Evolutionary conservation across 192 early-diverging fungal species (phyloP).

Genomic region (Coemansia sp.): DNA sequence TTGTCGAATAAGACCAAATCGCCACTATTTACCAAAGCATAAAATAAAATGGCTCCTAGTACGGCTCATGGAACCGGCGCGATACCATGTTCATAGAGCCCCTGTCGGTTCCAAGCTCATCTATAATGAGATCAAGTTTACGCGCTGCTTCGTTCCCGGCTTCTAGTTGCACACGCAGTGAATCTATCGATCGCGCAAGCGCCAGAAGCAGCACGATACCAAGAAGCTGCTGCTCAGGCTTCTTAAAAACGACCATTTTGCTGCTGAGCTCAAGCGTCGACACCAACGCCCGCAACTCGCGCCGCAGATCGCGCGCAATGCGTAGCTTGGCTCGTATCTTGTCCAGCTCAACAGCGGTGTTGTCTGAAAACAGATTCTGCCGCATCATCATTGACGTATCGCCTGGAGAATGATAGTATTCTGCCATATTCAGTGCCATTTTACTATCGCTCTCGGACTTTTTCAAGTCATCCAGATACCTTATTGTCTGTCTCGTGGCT

Average conservation of each 20-base stretch:
- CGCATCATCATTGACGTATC: slow-evolving; percentile 44
- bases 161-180: slow-evolving; percentile 9
- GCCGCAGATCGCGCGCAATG: slow-evolving; percentile 10
- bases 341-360: slow-evolving; percentile 21
- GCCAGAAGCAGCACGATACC: slow-evolving; percentile 33
- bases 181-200: slow-evolving; percentile 22
- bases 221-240: slow-evolving; percentile 33
- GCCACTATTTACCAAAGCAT: neutral
- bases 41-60: slow-evolving; percentile 3
- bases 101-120: slow-evolving; percentile 25
- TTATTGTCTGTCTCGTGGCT: slow-evolving; percentile 26
- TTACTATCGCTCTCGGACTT: neutral
- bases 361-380: slow-evolving; percentile 27
- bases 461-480: slow-evolving; percentile 27
- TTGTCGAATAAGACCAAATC: neutral
- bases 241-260: slow-evolving; percentile 44
- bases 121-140: slow-evolving; percentile 20
- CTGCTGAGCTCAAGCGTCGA: slow-evolving; percentile 47
- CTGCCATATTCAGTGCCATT: neutral
- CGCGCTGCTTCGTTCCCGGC: neutral
- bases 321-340: slow-evolving; percentile 18
- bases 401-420: slow-evolving; percentile 33
- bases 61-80: slow-evolving; percentile 38
- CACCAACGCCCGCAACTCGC: slow-evolving; percentile 33
- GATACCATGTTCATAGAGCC: slow-evolving; percentile 32